Evolutionary conservation across 2,329 filamentous ascomycete species (phyloP).

Genomic region (Monosporascus sp.): DNA sequence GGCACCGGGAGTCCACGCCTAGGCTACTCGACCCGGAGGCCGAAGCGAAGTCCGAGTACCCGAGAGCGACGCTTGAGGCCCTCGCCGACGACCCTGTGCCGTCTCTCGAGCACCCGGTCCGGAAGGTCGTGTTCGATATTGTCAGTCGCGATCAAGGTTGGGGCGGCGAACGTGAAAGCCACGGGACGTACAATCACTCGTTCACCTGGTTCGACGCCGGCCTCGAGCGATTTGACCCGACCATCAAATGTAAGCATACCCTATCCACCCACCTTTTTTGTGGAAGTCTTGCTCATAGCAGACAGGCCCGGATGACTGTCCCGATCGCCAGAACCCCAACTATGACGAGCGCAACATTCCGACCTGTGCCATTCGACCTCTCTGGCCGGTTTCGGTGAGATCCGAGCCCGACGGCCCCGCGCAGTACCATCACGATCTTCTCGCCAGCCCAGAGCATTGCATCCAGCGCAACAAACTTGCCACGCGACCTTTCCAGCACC

Average conservation of each 20-base stretch:
- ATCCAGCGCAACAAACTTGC: conserved; percentile 45
- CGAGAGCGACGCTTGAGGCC: conserved; percentile 25
- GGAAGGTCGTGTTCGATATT: conserved; percentile 57
- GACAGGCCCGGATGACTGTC: conserved; percentile 10
- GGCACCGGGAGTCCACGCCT: conserved; percentile 8
- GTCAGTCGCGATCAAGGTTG: conserved; percentile 55
- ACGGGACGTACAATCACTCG: conserved; percentile 40
- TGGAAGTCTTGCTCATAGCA: conserved; percentile 4
- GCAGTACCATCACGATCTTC: conserved; percentile 33
- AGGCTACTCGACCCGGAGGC: conserved; percentile 9
- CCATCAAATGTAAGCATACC: conserved; percentile 16
- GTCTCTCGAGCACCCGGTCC: conserved; percentile 42
- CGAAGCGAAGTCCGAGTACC: conserved; percentile 24
- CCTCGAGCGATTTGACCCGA: conserved; percentile 47
- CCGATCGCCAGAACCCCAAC: conserved; percentile 7
- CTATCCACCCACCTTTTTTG: neutral
- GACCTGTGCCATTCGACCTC: conserved; percentile 22
- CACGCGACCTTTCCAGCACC: conserved; percentile 25
- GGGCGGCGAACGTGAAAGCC: conserved; percentile 28
- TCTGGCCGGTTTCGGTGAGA: conserved; percentile 19
- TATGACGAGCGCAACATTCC: conserved; percentile 8
- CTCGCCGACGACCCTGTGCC: conserved; percentile 36
- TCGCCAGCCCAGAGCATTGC: conserved; percentile 28
- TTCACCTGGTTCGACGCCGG: conserved; percentile 62
- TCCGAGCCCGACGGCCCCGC: conserved; percentile 8